A percentile compares a stretch with the other conserved stretches of the same genome.
These are phyloP conservation scores for Diaporthe sp. DNA, from an alignment of 2,329 filamentous ascomycete species.

Conservation along the genomic window DNA sequence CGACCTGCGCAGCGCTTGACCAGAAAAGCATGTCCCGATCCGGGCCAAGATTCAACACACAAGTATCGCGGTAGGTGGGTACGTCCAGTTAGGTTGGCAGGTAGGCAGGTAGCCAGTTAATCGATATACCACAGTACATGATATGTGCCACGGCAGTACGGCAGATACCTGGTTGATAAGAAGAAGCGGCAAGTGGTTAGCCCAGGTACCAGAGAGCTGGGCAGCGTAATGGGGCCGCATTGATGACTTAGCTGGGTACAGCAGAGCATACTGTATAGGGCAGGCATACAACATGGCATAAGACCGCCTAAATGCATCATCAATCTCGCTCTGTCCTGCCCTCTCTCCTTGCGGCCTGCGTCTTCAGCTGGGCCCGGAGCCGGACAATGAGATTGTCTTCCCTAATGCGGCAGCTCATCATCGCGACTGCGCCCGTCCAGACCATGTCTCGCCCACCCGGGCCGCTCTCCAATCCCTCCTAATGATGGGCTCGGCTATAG, in stretches of 20 bases:
- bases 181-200: not conserved
- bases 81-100: no score
- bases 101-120: not conserved
- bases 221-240: not conserved
- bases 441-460: not conserved
- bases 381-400: slow-evolving; percentile 32
- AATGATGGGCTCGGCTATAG: not conserved
- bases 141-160: not conserved
- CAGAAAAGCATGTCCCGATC: slow-evolving; percentile 22
- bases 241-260: not conserved
- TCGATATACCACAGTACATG: not conserved
- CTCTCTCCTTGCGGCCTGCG: not conserved
- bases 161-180: not conserved
- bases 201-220: not conserved
- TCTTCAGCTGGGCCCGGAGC: slow-evolving; percentile 19
- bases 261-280: not conserved
- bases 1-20: slow-evolving; percentile 18
- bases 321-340: slow-evolving; percentile 7
- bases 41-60: slow-evolving; percentile 25
- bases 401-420: slow-evolving; percentile 13
- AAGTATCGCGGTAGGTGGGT: slow-evolving; percentile 1
- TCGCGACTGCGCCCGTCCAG: not conserved
- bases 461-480: not conserved
- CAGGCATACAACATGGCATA: slow-evolving; percentile 18
- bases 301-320: not conserved